Evolutionary conservation across 2,329 filamentous ascomycete species (phyloP).

Genomic region (Paraconiothyrium brasiliense): DNA sequence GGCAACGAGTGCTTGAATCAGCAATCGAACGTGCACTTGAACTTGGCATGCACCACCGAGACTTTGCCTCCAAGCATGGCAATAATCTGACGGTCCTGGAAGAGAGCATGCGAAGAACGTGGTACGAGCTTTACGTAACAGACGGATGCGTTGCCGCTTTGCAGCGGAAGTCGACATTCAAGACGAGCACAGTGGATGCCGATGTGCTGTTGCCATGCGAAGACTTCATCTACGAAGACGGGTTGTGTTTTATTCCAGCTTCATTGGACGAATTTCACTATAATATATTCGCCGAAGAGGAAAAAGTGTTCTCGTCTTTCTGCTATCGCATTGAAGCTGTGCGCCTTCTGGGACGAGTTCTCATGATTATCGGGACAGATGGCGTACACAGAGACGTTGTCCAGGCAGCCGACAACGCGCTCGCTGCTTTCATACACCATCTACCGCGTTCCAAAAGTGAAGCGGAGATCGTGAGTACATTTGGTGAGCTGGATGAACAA

Average conservation of each 20-base stretch:
- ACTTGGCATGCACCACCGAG: constrained; percentile 74
- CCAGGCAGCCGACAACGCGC: constrained; percentile 65
- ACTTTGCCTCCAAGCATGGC: constrained; percentile 70
- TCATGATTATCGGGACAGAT: constrained; percentile 55
- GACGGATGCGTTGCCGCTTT: constrained; percentile 84
- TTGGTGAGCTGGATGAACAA: constrained; percentile 80
- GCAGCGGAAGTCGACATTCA: constrained; percentile 70
- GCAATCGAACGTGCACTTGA: constrained; percentile 76
- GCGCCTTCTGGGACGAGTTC: constrained; percentile 76
- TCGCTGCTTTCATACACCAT: constrained; percentile 79
- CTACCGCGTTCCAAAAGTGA: constrained; percentile 70
- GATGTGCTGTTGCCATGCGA: constrained; percentile 80
- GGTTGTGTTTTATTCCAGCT: constrained; percentile 24
- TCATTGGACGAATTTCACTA: constrained; percentile 79
- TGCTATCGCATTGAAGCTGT: constrained; percentile 82
- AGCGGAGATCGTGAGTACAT: constrained; percentile 70
- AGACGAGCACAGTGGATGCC: constrained; percentile 68
- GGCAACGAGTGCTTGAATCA: constrained; percentile 69
- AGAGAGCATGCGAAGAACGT: constrained; percentile 84
- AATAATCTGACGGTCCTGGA: constrained; percentile 71
- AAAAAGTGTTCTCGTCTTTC: constrained; percentile 79
- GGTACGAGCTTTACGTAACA: constrained; percentile 82
- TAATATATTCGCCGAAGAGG: constrained; percentile 73
- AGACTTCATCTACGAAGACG: constrained; percentile 66
- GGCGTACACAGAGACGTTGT: constrained; percentile 49